A percentile compares a stretch with the other conserved stretches of the same genome.
Conservation (phyloP, 768 basidiomycete species). For the Xerocomellus chrysenteron region DNA sequence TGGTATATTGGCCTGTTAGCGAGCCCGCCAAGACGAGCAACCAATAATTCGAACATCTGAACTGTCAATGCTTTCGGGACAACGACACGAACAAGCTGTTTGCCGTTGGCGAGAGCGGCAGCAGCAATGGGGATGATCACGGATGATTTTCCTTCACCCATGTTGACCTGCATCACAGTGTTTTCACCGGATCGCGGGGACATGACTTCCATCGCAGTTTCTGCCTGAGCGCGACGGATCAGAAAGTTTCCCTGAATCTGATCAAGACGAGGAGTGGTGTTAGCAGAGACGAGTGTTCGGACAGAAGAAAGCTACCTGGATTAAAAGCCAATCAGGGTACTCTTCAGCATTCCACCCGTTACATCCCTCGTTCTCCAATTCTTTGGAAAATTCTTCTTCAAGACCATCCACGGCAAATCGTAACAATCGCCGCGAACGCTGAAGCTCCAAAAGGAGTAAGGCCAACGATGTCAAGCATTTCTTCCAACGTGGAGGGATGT, state of each 20-base stretch:
- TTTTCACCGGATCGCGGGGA: conserved; percentile 34
- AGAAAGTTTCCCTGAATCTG: not conserved
- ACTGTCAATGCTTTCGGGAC: conserved; percentile 40
- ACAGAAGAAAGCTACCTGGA: not conserved
- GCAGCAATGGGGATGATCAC: conserved; percentile 45
- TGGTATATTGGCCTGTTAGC: conserved; percentile 44
- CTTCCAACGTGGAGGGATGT: not conserved
- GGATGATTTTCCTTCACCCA: conserved; percentile 54
- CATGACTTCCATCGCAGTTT: conserved; percentile 44
- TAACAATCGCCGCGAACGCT: not conserved
- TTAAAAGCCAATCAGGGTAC: not conserved
- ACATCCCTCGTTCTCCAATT: not conserved
- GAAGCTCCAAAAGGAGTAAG: not conserved
- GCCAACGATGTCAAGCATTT: not conserved
- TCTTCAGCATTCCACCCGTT: not conserved
- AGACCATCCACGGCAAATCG: not conserved
- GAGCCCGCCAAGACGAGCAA: conserved; percentile 41
- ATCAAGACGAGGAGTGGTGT: conserved; percentile 29
- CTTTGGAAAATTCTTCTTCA: not conserved
- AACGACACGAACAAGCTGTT: conserved; percentile 43
- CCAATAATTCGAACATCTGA: conserved; percentile 47
- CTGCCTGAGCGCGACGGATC: not conserved
- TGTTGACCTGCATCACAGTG: conserved; percentile 46
- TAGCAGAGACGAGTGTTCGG: not conserved
- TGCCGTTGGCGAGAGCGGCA: conserved; percentile 39